Evolutionary conservation across 139 green algal genomes (phyloP).

Genomic region (Volvox africanus): DNA sequence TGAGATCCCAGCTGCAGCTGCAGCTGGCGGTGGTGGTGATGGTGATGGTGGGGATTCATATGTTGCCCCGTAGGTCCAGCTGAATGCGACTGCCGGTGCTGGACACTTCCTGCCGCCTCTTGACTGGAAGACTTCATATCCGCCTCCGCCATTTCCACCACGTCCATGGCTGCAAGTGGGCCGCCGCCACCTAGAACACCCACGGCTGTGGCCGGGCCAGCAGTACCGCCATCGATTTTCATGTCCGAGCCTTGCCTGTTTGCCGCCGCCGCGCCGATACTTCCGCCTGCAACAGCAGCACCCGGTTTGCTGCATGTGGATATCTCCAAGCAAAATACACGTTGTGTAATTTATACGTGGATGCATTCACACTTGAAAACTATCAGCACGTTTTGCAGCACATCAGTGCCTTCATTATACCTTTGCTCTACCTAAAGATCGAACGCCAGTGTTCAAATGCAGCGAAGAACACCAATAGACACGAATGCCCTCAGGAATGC

Average conservation of each 20-base stretch:
- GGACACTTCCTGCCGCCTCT: conserved; percentile 15
- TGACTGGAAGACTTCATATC: conserved; percentile 13
- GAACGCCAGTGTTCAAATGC: too few relatives aligned
- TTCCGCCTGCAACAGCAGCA: not conserved
- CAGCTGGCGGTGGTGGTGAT: not conserved
- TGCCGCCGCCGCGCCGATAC: not conserved
- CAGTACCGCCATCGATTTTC: not conserved
- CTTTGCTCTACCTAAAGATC: too few relatives aligned
- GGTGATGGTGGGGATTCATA: not conserved
- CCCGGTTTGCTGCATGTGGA: too few relatives aligned
- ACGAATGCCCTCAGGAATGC: too few relatives aligned
- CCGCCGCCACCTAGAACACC: not conserved
- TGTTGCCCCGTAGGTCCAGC: not conserved
- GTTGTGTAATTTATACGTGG: too few relatives aligned
- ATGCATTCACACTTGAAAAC: too few relatives aligned
- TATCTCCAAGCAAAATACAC: too few relatives aligned
- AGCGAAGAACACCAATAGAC: too few relatives aligned
- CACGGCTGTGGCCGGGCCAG: not conserved
- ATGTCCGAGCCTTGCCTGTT: not conserved
- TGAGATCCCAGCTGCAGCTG: not conserved
- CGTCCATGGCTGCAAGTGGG: not conserved
- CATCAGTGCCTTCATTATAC: too few relatives aligned
- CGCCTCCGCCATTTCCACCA: not conserved
- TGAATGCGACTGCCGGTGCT: not conserved
- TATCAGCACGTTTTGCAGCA: too few relatives aligned